Base-by-base conservation (phyloP, 2,329 filamentous ascomycete species). In the Diplodia sapinea region DNA sequence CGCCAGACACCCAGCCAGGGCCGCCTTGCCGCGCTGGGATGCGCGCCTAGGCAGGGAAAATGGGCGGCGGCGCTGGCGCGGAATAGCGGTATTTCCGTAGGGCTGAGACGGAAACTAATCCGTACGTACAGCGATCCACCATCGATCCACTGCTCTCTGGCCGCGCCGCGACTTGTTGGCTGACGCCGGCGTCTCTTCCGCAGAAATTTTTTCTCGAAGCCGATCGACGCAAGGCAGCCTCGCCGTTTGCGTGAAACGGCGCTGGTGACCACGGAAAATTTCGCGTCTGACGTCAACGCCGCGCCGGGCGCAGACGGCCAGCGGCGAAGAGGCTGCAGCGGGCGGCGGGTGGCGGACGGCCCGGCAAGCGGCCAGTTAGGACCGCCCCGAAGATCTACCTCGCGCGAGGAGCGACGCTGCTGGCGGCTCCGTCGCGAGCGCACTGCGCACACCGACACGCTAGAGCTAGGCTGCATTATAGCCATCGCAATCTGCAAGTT, bases 51-150 rank as follows among this genome's bases (percentile, higher is more conserved):
- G 47, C 59, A 63, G 59, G 59, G 47, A 51, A 51, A 40, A 63
- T 63, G 31, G 59, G 29, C 23, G 17, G 7, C 38, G 40, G 26
- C 29, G 57, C 57, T 62, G 59, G 4, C 17, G 23, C 29, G 59
- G 59, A 49, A 38, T n/a, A 63, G 59, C 59, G 59, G 50, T 63
- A 63, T 63, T 63, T 63, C 59, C 59, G 47, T 63, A 63, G 59
- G 59, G 59, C 59, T 63, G 59, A 63, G 59, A 63, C 59, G 59
- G 59, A 63, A 51, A 51, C 59, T 63, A 23, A 23, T 23, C 23
- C 23, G 23, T 23, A 63, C 59, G 59, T 51, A 63, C 47, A 38
- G 40, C 29, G 59, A 38, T 63, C 59, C 59, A 63, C 59, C 43
- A 63, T 51, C 40, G 59, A 63, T 63, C 59, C 59, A 63, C 59